phyloP scores from a whole-genome alignment of 2,329 filamentous ascomycete species.

The Ophiostoma quercus region DNA sequence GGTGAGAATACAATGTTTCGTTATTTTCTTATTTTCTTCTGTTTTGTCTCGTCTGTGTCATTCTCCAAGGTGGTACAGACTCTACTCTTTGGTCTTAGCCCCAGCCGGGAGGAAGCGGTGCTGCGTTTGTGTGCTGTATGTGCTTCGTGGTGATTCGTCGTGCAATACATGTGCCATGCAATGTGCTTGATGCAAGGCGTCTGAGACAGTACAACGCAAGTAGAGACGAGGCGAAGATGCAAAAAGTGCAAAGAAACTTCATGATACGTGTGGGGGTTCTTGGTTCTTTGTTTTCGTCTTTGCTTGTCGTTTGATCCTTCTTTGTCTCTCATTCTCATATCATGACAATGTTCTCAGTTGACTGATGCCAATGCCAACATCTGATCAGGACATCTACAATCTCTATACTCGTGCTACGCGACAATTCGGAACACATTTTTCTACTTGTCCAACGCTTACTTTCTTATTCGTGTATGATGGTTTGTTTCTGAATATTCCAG shows the following conservation, averaged over 20 bases:
- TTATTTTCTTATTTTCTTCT: too few relatives aligned
- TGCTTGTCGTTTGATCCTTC: too few relatives aligned
- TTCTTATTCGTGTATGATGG: neutral
- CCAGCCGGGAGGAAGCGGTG: neutral
- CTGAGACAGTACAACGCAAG: neutral
- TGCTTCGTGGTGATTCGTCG: neutral
- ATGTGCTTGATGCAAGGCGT: neutral
- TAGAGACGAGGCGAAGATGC: neutral
- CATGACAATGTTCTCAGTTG: neutral
- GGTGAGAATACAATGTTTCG: neutral
- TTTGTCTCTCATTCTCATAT: neutral
- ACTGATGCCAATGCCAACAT: neutral
- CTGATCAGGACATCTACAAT: neutral
- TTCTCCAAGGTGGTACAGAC: neutral
- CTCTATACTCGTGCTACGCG: neutral
- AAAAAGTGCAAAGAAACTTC: neutral
- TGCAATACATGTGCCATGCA: neutral
- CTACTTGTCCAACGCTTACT: neutral
- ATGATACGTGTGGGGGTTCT: neutral
- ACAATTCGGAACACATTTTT: constrained; percentile 1
- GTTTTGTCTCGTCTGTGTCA: neutral
- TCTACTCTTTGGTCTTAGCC: neutral
- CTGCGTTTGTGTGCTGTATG: too few relatives aligned
- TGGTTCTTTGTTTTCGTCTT: neutral
- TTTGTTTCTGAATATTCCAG: neutral